Conservation (phyloP, 805 yeast species). For the Barnettozyma wickerhamii region DNA sequence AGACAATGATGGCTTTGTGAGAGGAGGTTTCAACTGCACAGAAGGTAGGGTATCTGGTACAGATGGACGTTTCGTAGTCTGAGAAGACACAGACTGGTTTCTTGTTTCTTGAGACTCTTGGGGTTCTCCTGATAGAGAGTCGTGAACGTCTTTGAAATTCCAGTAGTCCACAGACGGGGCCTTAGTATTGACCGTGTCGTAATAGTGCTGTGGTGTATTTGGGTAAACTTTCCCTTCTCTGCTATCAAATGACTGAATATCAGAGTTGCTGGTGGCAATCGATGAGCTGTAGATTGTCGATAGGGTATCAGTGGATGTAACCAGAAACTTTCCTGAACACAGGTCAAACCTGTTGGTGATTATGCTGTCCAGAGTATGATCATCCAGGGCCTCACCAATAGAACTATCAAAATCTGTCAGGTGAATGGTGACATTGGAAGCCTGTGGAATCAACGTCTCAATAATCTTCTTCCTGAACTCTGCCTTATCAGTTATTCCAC, state of each 20-base stretch:
- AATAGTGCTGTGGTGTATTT: slow-evolving; percentile 64
- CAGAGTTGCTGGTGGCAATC: slow-evolving; percentile 38
- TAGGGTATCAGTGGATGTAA: slow-evolving; percentile 30
- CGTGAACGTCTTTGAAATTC: slow-evolving; percentile 40
- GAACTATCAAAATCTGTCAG: slow-evolving; percentile 65
- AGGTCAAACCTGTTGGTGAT: slow-evolving; percentile 31
- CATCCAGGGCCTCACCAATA: slow-evolving; percentile 54
- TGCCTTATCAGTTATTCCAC: slow-evolving; percentile 25
- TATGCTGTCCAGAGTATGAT: slow-evolving; percentile 37
- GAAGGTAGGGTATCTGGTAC: neutral
- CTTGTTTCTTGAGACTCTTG: no score
- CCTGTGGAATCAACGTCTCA: slow-evolving; percentile 29
- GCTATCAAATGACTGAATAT: slow-evolving; percentile 49
- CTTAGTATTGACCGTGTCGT: slow-evolving; percentile 38
- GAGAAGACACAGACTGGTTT: no score
- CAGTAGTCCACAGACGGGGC: slow-evolving; percentile 43
- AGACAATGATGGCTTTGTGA: slow-evolving; percentile 1
- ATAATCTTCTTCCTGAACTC: slow-evolving; percentile 39
- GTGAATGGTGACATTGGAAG: slow-evolving; percentile 37
- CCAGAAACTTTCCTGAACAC: slow-evolving; percentile 31
- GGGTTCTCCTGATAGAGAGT: no score
- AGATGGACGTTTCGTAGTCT: no score
- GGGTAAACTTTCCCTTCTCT: slow-evolving; percentile 45
- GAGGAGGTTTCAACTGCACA: neutral
- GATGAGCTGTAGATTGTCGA: slow-evolving; percentile 37